A percentile compares a stretch with the other conserved stretches of the same genome.
Conservation (phyloP, 148 eudicot species). For the Spergularia marina region DNA sequence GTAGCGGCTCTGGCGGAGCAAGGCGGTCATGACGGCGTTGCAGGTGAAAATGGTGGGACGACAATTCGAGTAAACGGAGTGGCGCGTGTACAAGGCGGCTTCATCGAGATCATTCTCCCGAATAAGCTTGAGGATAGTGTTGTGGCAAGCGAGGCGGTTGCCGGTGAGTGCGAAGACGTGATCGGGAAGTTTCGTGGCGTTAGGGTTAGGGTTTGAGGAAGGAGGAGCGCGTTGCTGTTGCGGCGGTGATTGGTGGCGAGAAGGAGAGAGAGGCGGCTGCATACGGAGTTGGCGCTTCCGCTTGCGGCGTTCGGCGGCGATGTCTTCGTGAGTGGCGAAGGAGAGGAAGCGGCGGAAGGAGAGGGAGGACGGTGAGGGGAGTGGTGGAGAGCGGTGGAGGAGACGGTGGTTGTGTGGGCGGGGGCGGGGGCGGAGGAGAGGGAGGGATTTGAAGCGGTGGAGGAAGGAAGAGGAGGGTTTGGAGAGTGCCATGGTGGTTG, state of each 20-base stretch:
- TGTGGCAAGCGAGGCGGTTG: conserved; percentile 74
- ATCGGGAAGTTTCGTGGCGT: conserved; percentile 76
- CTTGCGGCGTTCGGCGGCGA: conserved; percentile 81
- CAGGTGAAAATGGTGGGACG: conserved; percentile 88
- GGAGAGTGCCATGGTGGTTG: conserved; percentile 51
- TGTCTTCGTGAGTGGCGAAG: conserved; percentile 71
- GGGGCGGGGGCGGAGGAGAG: conserved; percentile 39
- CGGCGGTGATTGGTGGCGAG: conserved; percentile 41
- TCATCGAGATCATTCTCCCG: conserved; percentile 85
- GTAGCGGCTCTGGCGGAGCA: conserved; percentile 57
- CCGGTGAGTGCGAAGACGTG: conserved; percentile 59
- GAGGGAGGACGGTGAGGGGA: neutral
- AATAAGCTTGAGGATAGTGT: conserved; percentile 66
- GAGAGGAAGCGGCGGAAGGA: conserved; percentile 51
- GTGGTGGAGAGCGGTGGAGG: conserved; percentile 23
- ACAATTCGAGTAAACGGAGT: conserved; percentile 85
- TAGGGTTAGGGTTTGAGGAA: conserved; percentile 43
- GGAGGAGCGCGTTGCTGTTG: conserved; percentile 24
- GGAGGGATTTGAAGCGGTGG: conserved; percentile 30
- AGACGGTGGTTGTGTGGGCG: conserved; percentile 33
- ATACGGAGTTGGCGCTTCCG: conserved; percentile 84
- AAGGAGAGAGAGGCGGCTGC: conserved; percentile 64
- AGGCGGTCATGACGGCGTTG: conserved; percentile 74
- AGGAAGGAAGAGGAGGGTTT: conserved; percentile 45
- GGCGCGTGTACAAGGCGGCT: conserved; percentile 80